Evolutionary conservation across 2,329 filamentous ascomycete species (phyloP), one percentile per base, ranked within the genome.

Genomic region (Ophiostoma himal-ulmi): DNA sequence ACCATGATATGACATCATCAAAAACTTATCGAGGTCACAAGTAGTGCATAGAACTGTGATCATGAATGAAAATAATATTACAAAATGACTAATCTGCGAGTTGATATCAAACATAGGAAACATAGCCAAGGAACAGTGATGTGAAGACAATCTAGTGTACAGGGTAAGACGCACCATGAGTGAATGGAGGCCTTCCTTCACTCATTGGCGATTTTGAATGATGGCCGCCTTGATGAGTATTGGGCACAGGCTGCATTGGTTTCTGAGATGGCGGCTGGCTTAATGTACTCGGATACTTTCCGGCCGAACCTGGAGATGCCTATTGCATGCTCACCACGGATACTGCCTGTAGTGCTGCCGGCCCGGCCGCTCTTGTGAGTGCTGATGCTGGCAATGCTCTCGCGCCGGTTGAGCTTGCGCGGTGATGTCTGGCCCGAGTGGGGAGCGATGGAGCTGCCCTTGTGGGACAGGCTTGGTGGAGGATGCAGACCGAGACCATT

Each of bases 241-340:
- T 57, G 52, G 22, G 52, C 52, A 57, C 7, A 10, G 8, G 52
- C 52, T 4, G n/a, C 22, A 13, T 57, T 57, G 22, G n/a, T 57
- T 13, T 66, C 60, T 26, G 44, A 41, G 44, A 60, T 13, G 26
- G 37, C 39, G 11, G 67, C 30, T 8, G 68, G 69, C 71, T 62
- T 69, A 17, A 69, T 70, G 60, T 70, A 69, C 20, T 67, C 57
- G n/a, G 62, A 54, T 57, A 71, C 17, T 62, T 65, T 70, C 22
- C 34, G 26, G 20, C 68, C 67, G n/a, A 69, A 39, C 20, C 60
- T 67, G n/a, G 44, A n/a, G 17, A 57, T 68, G 22, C 26, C 64
- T 17, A 41, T 20, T 1, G 60, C 17, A 2, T 64, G 60, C 34
- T 64, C 60, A 7, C 57, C 57, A 22, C 17, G 26, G n/a, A 34